Evolutionary conservation across 2,329 filamentous ascomycete genomes (phyloP).

Genomic region (Phoma herbarum): DNA sequence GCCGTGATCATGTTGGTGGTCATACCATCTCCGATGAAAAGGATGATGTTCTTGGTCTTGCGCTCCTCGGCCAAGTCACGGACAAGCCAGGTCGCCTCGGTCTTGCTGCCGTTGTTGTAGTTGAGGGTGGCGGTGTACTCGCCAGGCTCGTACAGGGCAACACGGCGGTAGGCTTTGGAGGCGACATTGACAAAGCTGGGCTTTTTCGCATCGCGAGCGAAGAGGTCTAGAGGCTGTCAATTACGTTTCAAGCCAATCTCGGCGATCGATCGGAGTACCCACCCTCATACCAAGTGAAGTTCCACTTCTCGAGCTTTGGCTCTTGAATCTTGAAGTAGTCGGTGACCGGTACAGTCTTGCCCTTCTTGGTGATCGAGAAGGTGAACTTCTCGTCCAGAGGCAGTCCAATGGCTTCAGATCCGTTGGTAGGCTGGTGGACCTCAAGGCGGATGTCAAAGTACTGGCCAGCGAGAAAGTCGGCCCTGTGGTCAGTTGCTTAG

Average conservation of each 20-base stretch:
- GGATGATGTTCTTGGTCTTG: constrained; percentile 83
- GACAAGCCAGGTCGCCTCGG: constrained; percentile 79
- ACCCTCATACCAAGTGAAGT: constrained; percentile 84
- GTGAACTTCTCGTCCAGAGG: constrained; percentile 79
- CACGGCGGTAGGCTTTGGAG: constrained; percentile 77
- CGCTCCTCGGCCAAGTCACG: constrained; percentile 73
- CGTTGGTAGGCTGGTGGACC: constrained; percentile 82
- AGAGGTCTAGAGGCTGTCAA: constrained; percentile 64
- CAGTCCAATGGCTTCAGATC: constrained; percentile 76
- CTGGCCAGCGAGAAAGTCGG: constrained; percentile 84
- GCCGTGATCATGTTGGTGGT: constrained; percentile 82
- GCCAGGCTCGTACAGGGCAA: constrained; percentile 80
- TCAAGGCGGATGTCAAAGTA: constrained; percentile 86
- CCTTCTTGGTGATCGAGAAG: constrained; percentile 72
- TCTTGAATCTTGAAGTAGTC: constrained; percentile 75
- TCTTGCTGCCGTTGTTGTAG: constrained; percentile 77
- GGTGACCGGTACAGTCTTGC: constrained; percentile 65
- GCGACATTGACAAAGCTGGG: constrained; percentile 81
- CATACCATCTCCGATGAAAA: constrained; percentile 80
- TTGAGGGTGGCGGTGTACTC: constrained; percentile 78
- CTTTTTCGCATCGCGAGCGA: constrained; percentile 74
- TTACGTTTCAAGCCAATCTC: not conserved
- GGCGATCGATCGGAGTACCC: constrained; percentile 20
- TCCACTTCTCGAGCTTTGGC: constrained; percentile 79
- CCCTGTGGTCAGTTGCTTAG: constrained; percentile 51